phyloP scores from a whole-genome alignment of 257 asterid genomes.

The Fraxinus cuspidata region DNA sequence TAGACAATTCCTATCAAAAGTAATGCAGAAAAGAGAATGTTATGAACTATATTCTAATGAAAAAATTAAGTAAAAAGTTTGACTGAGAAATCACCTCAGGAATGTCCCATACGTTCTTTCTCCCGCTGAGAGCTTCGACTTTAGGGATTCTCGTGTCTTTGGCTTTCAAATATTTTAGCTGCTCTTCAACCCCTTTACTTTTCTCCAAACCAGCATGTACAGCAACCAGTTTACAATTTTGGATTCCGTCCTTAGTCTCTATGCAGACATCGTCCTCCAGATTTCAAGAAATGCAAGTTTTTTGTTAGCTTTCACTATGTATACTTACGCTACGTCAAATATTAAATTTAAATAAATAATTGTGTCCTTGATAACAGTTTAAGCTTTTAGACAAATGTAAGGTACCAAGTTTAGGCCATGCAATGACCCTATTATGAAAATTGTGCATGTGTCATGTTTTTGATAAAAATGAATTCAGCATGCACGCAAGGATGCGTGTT shows the following conservation, averaged over 20 bases:
- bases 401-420: background rate
- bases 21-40: background rate
- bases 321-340: background rate
- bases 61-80: background rate
- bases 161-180: constrained; percentile 61
- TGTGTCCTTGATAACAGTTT: background rate
- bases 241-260: constrained; percentile 61
- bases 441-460: background rate
- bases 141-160: constrained; percentile 86
- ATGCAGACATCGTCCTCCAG: constrained; percentile 67
- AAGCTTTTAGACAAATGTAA: background rate
- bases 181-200: constrained; percentile 53
- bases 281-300: constrained; percentile 9
- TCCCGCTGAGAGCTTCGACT: constrained; percentile 77
- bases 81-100: constrained; percentile 59
- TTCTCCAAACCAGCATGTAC: constrained; percentile 95
- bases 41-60: background rate
- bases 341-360: background rate
- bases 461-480: background rate
- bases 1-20: constrained; percentile 50
- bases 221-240: constrained; percentile 67
- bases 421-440: background rate
- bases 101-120: constrained; percentile 81
- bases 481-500: background rate
- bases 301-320: background rate